phyloP scores from a whole-genome alignment of 371 early-diverging fungal species.

The Apophysomyces elegans region DNA sequence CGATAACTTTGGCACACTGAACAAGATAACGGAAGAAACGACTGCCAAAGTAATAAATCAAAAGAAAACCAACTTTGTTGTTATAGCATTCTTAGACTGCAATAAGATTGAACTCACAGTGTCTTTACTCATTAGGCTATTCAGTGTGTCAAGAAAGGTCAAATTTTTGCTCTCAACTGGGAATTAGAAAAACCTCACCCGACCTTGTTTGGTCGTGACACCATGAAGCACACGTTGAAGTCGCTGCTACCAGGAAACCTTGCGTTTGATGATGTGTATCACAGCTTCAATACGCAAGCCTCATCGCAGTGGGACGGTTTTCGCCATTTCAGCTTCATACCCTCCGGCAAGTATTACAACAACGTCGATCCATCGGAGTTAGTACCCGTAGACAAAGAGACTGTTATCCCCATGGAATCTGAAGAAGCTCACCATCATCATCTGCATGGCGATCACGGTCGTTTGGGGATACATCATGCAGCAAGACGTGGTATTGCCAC shows the following conservation, averaged over 20 bases:
- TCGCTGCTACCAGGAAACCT: not conserved
- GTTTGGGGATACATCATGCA: conserved; percentile 22
- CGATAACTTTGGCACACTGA: conserved; percentile 48
- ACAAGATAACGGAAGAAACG: conserved; percentile 38
- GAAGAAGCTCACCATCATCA: not conserved
- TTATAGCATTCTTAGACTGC: too few species aligned
- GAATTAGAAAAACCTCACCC: conserved; percentile 11
- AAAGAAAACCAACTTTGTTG: too few species aligned
- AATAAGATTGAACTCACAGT: too few species aligned
- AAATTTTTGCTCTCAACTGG: conserved; percentile 21
- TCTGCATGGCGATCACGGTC: conserved; percentile 11
- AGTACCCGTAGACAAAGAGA: not conserved
- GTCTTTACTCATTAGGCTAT: conserved; percentile 6
- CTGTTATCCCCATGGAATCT: not conserved
- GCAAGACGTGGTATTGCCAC: conserved; percentile 23
- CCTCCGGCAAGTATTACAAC: conserved; percentile 16
- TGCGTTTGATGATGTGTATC: conserved; percentile 20
- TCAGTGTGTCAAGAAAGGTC: conserved; percentile 14
- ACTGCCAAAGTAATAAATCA: conserved; percentile 30
- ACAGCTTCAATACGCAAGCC: conserved; percentile 20
- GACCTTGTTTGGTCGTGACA: conserved; percentile 15
- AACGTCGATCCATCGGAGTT: not conserved
- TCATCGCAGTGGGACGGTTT: conserved; percentile 27
- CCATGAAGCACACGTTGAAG: conserved; percentile 4
- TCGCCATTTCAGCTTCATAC: conserved; percentile 13